phyloP scores from a whole-genome alignment of 2,329 filamentous ascomycete genomes.

The Elsinoe perseae region DNA sequence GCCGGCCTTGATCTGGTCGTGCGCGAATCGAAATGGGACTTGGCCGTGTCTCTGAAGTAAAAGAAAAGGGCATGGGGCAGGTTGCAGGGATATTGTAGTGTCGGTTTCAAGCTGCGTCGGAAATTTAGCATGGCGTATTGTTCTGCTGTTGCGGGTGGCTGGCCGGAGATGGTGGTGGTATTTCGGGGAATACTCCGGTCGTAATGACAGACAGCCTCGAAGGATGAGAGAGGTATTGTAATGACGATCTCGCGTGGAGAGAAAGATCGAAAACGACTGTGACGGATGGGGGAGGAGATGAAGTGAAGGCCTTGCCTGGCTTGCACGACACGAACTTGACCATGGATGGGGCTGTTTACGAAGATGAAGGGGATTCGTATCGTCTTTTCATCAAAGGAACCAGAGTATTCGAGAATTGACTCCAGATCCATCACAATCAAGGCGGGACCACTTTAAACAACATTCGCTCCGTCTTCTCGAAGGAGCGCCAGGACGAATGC shows the following conservation, averaged over 20 bases:
- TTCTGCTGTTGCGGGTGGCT: background rate
- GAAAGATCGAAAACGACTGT: background rate
- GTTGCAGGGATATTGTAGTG: background rate
- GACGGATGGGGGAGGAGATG: background rate
- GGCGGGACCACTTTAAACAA: constrained; percentile 11
- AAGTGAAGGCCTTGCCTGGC: background rate
- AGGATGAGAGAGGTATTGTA: background rate
- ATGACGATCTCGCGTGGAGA: background rate
- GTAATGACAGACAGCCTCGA: background rate
- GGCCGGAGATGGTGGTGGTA: background rate
- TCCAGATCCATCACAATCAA: background rate
- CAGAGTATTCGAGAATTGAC: background rate
- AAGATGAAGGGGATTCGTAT: constrained; percentile 1
- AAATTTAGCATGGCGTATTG: constrained; percentile 2
- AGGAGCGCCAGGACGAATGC: constrained; percentile 6
- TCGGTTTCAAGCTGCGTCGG: constrained; percentile 7
- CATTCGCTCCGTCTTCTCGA: constrained; percentile 11
- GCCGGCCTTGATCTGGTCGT: background rate
- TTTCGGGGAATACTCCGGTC: background rate
- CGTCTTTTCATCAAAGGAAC: constrained; percentile 10
- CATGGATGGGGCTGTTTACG: constrained; percentile 3
- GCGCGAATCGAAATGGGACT: no score
- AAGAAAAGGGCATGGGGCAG: background rate
- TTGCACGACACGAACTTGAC: background rate
- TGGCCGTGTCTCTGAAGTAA: background rate